Percentiles rank a stretch among this genome's conserved stretches.
These are phyloP conservation scores for Triangularia verruculosa DNA, from an alignment of 2,329 filamentous ascomycete species.

Conservation along the genomic window DNA sequence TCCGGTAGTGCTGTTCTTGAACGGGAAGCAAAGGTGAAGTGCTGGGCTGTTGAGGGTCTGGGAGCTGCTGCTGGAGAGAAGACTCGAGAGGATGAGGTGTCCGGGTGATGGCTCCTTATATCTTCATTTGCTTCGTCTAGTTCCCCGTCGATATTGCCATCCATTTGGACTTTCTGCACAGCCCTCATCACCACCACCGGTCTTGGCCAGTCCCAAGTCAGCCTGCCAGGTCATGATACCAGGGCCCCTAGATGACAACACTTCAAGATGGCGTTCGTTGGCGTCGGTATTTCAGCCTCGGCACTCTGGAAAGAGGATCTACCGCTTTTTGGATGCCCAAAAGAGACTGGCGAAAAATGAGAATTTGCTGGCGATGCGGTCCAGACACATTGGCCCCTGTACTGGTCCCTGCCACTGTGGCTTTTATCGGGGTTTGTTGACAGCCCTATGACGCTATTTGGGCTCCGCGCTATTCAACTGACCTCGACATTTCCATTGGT, in stretches of 20 bases:
- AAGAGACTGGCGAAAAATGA: background rate
- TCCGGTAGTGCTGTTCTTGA: background rate
- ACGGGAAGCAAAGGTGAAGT: background rate
- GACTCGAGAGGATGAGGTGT: background rate
- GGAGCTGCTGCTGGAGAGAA: background rate
- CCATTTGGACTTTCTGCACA: background rate
- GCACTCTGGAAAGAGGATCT: background rate
- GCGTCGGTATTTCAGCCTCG: conserved; percentile 9
- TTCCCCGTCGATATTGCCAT: background rate
- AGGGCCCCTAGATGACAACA: conserved; percentile 4
- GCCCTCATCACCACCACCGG: background rate
- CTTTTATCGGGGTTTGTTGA: background rate
- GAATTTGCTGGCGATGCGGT: background rate
- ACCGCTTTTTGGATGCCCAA: background rate
- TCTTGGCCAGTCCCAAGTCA: background rate
- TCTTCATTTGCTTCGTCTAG: background rate
- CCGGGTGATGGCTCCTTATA: background rate
- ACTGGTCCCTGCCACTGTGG: background rate
- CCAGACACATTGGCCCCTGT: background rate
- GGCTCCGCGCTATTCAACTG: background rate
- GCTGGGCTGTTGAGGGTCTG: background rate
- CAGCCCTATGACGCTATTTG: background rate
- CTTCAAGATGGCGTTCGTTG: conserved; percentile 3
- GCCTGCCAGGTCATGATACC: background rate
- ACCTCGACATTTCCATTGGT: background rate